Conservation (phyloP, 805 yeast genomes). For the Saccharomycopsis babjevae region DNA sequence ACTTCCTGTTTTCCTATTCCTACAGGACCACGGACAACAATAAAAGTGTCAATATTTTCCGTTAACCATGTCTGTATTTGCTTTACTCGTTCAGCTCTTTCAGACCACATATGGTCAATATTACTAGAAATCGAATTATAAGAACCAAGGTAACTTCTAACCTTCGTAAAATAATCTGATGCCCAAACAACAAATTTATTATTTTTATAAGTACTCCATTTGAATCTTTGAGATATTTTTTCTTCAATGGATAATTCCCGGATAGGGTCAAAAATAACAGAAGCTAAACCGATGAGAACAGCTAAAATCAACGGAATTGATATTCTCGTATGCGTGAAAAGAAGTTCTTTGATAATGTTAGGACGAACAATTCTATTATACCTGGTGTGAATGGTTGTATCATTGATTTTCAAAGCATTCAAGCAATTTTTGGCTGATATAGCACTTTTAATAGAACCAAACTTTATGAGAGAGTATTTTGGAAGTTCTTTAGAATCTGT, state of each 20-base stretch:
- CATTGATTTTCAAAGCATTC: constrained; percentile 61
- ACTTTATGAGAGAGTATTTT: constrained; percentile 45
- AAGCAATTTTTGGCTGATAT: constrained; percentile 84
- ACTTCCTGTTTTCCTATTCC: constrained; percentile 90
- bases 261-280: constrained; percentile 84
- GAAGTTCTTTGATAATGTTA: constrained; percentile 44
- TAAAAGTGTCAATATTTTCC: constrained; percentile 86
- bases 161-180: constrained; percentile 22
- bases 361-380: constrained; percentile 50
- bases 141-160: constrained; percentile 28
- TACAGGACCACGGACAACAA: constrained; percentile 82
- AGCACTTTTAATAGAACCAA: constrained; percentile 52
- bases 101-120: constrained; percentile 48
- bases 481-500: constrained; percentile 36
- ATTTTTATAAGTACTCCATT: constrained; percentile 36
- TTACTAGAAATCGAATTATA: constrained; percentile 19
- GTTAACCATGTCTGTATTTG: constrained; percentile 69
- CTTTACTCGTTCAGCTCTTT: constrained; percentile 55
- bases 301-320: constrained; percentile 76
- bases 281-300: constrained; percentile 69
- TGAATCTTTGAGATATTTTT: constrained; percentile 53
- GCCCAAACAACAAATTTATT: constrained; percentile 30
- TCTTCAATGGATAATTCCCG: constrained; percentile 69
- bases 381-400: constrained; percentile 62
- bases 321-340: constrained; percentile 70